Base-by-base conservation (phyloP, 208 protist genomes). In the Histomonas meleagridis region DNA sequence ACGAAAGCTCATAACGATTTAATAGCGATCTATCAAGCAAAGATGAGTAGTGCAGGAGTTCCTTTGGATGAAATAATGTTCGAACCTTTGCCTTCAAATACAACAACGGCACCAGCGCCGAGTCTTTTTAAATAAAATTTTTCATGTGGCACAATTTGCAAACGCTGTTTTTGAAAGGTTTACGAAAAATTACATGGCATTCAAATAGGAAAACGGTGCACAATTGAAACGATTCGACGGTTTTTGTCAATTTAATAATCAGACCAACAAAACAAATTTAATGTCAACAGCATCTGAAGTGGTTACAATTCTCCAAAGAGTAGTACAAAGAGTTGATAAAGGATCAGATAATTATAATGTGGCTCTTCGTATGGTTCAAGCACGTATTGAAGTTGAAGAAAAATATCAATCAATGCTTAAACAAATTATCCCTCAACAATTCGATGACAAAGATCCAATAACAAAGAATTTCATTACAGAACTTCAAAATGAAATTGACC, bases 1-100 rank as follows among this genome's bases (percentile, higher is more conserved):
- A 81, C 70, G 18, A 81, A 81, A n/a, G 70, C 26, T 51, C 70
- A 81, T 23, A 81, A 81, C 18, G 70, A 81, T 51, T n/a, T 81
- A 0, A 81, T 81, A 32, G 12, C 26, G 4, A 43, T 81, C n/a
- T 81, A 51, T 23, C 70, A 43, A 28, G 70, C 70, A 43, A 81
- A 81, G 40, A 81, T 81, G 70, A 43, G n/a, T 32, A 10, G 40
- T 1, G 70, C 70, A 51, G 70, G 70, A 51, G 70, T 81, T 51
- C 70, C 70, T 23, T 35, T 10, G 51, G 70, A 81, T 3, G 70
- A 81, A 51, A 18, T 81, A 46, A 35, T 32, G 7, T 81, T 81
- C 70, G 43, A 81, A 10, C 14, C 35, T 4, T 9, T 32, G 21
- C 70, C 70, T n/a, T 51, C 40, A 28, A 35, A 81, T 51, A 81